Percentiles rank a stretch among this genome's conserved stretches.
Evolutionary conservation across 345 rosid species (phyloP).

Genomic region (Bruguiera sexangula): DNA sequence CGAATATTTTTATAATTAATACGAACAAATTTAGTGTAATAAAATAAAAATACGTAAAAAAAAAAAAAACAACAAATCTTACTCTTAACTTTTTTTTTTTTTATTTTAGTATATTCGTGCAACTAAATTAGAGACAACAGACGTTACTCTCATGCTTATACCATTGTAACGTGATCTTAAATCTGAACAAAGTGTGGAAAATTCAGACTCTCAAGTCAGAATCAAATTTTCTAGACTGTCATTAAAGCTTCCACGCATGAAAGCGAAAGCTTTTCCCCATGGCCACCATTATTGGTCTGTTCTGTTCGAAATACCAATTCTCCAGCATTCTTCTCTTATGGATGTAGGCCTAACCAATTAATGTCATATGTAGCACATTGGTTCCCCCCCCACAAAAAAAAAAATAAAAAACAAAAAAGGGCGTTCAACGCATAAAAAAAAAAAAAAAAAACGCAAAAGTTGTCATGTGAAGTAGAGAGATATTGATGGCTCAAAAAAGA

Average conservation of each 20-base stretch:
- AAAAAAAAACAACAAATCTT: too few relatives aligned
- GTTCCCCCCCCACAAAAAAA: neutral
- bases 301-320: neutral
- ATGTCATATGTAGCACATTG: slow-evolving; percentile 9
- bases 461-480: neutral
- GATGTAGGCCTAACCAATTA: slow-evolving; percentile 23
- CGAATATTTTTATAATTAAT: too few relatives aligned
- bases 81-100: too few relatives aligned
- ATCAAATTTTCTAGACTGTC: neutral
- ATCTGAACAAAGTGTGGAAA: neutral
- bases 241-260: neutral
- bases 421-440: slow-evolving; percentile 9
- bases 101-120: too few relatives aligned
- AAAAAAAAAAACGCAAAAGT: neutral
- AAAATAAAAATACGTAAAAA: too few relatives aligned
- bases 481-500: too few relatives aligned
- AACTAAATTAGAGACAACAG: too few relatives aligned
- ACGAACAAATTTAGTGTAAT: too few relatives aligned
- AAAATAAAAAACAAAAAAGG: neutral
- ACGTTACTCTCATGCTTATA: too few relatives aligned
- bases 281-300: slow-evolving; percentile 7
- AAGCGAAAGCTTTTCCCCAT: neutral
- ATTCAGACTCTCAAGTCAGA: neutral
- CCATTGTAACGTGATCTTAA: too few relatives aligned
- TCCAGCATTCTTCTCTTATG: neutral